Conservation (phyloP, 371 early-diverging fungal species). For the Lichtheimia corymbifera region DNA sequence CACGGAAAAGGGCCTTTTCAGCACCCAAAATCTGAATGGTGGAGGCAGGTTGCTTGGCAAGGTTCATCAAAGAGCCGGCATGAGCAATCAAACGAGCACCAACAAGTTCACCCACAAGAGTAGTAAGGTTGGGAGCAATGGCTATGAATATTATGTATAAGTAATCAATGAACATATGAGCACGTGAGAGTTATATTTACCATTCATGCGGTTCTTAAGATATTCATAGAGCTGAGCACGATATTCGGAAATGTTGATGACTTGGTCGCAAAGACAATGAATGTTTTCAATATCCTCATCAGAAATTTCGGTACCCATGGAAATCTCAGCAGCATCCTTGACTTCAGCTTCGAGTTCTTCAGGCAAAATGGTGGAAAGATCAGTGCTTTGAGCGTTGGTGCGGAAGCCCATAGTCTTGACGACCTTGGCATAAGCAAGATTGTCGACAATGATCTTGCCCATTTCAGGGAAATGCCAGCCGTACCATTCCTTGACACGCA, state of each 20-base stretch:
- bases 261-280: slow-evolving; percentile 77
- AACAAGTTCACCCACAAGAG: slow-evolving; percentile 90
- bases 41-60: slow-evolving; percentile 93
- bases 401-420: slow-evolving; percentile 79
- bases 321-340: slow-evolving; percentile 84
- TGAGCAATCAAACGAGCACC: slow-evolving; percentile 92
- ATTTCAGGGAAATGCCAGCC: slow-evolving; percentile 95
- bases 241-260: slow-evolving; percentile 85
- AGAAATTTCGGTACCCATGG: slow-evolving; percentile 95
- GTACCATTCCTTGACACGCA: slow-evolving; percentile 97
- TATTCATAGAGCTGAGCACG: slow-evolving; percentile 87
- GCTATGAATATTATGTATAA: slow-evolving; percentile 27
- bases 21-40: slow-evolving; percentile 98
- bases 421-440: slow-evolving; percentile 73
- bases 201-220: slow-evolving; percentile 86
- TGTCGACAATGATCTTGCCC: slow-evolving; percentile 76
- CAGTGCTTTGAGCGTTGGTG: slow-evolving; percentile 72
- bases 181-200: slow-evolving; percentile 6
- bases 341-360: slow-evolving; percentile 87
- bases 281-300: slow-evolving; percentile 91
- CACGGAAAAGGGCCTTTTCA: slow-evolving; percentile 97
- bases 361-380: slow-evolving; percentile 83
- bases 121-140: slow-evolving; percentile 93
- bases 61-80: slow-evolving; percentile 89
- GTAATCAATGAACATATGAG: not conserved